These are phyloP conservation scores for Colletotrichum plurivorum DNA, from an alignment of 2,329 filamentous ascomycete genomes.

Conservation along the genomic window DNA sequence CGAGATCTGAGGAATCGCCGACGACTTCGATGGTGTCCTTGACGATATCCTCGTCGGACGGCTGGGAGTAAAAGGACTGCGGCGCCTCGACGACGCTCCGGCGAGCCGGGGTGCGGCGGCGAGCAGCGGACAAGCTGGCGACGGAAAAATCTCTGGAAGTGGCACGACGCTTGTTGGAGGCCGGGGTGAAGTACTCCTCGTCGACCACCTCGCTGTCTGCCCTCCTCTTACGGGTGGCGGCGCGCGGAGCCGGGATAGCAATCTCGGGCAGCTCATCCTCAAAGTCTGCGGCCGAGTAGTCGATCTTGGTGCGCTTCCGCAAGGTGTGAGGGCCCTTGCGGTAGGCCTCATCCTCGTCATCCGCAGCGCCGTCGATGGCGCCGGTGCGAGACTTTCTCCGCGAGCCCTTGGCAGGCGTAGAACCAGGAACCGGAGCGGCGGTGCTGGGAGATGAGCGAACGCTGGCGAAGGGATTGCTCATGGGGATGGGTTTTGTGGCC, in stretches of 20 bases:
- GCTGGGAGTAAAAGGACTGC: conserved; percentile 32
- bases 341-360: conserved; percentile 64
- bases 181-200: conserved; percentile 35
- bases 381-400: conserved; percentile 36
- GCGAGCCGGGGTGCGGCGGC: conserved; percentile 57
- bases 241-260: conserved; percentile 41
- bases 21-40: conserved; percentile 72
- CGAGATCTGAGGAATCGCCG: conserved; percentile 51
- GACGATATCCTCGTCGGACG: conserved; percentile 60
- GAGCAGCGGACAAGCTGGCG: conserved; percentile 40
- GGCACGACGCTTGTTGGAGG: conserved; percentile 34
- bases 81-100: conserved; percentile 50
- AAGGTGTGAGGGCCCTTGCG: conserved; percentile 72
- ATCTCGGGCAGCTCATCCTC: conserved; percentile 58
- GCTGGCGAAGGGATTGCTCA: conserved; percentile 32
- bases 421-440: conserved; percentile 10
- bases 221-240: conserved; percentile 48
- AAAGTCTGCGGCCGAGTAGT: conserved; percentile 69
- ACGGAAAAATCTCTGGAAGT: conserved; percentile 40
- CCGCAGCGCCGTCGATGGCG: conserved; percentile 40
- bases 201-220: conserved; percentile 45
- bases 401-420: conserved; percentile 17
- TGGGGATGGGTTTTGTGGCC: conserved; percentile 21
- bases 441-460: conserved; percentile 31
- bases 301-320: conserved; percentile 68